phyloP scores from a whole-genome alignment of 2,329 filamentous ascomycete genomes.

The Endoconidiophora laricicola region DNA sequence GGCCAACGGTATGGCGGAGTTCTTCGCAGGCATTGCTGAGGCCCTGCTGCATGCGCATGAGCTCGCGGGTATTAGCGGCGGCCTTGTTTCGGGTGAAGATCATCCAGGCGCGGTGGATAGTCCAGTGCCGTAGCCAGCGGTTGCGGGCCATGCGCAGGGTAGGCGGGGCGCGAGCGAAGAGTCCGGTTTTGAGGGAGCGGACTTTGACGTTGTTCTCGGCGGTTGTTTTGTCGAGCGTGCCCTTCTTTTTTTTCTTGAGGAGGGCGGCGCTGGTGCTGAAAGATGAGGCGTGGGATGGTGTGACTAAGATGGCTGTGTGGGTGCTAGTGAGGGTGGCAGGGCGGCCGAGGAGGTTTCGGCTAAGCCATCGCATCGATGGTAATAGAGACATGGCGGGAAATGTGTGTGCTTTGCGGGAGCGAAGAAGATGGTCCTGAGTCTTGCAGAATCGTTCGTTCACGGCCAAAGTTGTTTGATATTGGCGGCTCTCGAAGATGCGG shows the following conservation, averaged over 20 bases:
- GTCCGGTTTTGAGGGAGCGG: conserved; percentile 28
- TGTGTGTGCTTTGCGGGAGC: too few relatives aligned
- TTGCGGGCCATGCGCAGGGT: conserved; percentile 81
- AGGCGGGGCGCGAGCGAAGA: conserved; percentile 35
- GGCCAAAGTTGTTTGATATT: too few relatives aligned
- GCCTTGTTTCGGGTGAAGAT: conserved; percentile 58
- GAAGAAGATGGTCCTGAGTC: too few relatives aligned
- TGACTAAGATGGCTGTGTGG: background rate
- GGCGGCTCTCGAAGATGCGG: too few relatives aligned
- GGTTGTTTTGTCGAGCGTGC: conserved; percentile 17
- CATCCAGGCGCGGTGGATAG: conserved; percentile 91
- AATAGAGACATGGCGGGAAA: conserved; percentile 1
- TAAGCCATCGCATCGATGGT: conserved; percentile 5
- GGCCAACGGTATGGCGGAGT: conserved; percentile 44
- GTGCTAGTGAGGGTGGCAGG: background rate
- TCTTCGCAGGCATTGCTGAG: conserved; percentile 81
- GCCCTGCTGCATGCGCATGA: conserved; percentile 63
- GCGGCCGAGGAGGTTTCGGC: background rate
- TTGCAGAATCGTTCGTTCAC: too few relatives aligned
- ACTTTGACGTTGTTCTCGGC: conserved; percentile 20
- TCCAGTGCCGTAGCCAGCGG: conserved; percentile 88
- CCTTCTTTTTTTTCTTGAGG: conserved; percentile 16
- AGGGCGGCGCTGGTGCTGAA: conserved; percentile 20
- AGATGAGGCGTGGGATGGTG: conserved; percentile 2
- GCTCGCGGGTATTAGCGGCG: conserved; percentile 46